A percentile compares a stretch with the other conserved stretches of the same genome.
Evolutionary conservation across 257 asterid genomes (phyloP).

Genomic region (Henckelia pumila): DNA sequence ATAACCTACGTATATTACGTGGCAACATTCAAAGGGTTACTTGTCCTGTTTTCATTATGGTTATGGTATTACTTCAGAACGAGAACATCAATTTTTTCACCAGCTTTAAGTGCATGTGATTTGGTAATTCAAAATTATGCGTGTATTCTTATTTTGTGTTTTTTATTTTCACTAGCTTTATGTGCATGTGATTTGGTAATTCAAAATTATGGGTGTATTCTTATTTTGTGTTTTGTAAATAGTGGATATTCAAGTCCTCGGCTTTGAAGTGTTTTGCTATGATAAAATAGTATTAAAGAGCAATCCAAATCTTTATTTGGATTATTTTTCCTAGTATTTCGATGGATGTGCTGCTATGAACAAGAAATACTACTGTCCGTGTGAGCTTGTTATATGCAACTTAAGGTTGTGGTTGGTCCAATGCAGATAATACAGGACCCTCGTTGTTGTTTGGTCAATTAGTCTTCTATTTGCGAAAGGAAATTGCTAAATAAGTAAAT

Average conservation of each 20-base stretch:
- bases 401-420: not conserved
- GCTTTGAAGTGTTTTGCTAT: constrained; percentile 1
- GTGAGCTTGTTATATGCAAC: constrained; percentile 9
- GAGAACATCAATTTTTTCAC: constrained; percentile 9
- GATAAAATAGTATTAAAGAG: not conserved
- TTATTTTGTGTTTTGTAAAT: not conserved
- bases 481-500: not conserved
- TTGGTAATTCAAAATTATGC: constrained; percentile 5
- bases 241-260: constrained; percentile 9
- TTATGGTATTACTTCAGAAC: constrained; percentile 14
- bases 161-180: not conserved
- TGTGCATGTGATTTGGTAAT: constrained; percentile 14
- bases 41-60: constrained; percentile 20
- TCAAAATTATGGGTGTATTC: not conserved
- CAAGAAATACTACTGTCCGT: not conserved
- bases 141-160: not conserved
- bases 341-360: constrained; percentile 4
- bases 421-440: constrained; percentile 14
- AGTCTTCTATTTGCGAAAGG: not conserved
- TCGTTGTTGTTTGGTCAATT: constrained; percentile 1
- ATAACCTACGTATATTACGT: not conserved
- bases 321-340: not conserved
- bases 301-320: constrained; percentile 1
- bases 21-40: not conserved
- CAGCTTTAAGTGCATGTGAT: constrained; percentile 15